Percentiles rank a stretch among this genome's conserved stretches.
Evolutionary conservation across 2,329 filamentous ascomycete genomes (phyloP).

Genomic region (Zopfia rhizophila): DNA sequence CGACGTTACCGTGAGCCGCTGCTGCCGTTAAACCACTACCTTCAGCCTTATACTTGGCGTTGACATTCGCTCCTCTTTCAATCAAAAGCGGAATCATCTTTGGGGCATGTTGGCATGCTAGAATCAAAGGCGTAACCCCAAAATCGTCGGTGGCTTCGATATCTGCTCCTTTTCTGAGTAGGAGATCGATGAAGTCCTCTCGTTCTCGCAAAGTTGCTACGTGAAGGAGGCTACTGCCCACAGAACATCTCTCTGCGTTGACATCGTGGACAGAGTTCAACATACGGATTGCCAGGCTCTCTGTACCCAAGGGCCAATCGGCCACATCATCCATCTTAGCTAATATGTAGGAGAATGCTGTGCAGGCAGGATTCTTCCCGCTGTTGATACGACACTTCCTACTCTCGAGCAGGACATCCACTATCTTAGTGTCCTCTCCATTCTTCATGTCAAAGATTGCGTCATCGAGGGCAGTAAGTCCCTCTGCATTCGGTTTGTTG

Average conservation of each 20-base stretch:
- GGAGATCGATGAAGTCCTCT: slow-evolving; percentile 1
- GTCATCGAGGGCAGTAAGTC: slow-evolving; percentile 22
- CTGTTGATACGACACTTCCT: slow-evolving; percentile 28
- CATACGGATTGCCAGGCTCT: slow-evolving; percentile 29
- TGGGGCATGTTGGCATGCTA: slow-evolving; percentile 19
- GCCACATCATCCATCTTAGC: slow-evolving; percentile 1
- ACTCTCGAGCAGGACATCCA: slow-evolving; percentile 25
- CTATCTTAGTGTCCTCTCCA: slow-evolving; percentile 19
- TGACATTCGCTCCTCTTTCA: slow-evolving; percentile 20
- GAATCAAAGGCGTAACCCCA: slow-evolving; percentile 28
- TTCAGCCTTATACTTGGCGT: slow-evolving; percentile 19
- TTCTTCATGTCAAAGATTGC: slow-evolving; percentile 23
- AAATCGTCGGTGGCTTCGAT: slow-evolving; percentile 21
- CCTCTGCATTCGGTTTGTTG: slow-evolving; percentile 7
- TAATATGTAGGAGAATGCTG: slow-evolving; percentile 28
- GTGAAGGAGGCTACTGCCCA: slow-evolving; percentile 32
- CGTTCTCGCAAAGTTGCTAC: slow-evolving; percentile 21
- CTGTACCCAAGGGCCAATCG: slow-evolving; percentile 11
- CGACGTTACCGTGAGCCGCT: slow-evolving; percentile 22
- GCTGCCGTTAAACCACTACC: slow-evolving; percentile 25
- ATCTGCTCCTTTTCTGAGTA: too few species aligned
- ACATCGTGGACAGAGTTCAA: slow-evolving; percentile 25
- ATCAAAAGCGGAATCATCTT: slow-evolving; percentile 19
- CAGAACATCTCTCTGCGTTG: slow-evolving; percentile 21
- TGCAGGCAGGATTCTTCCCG: slow-evolving; percentile 16